A percentile compares a stretch with the other conserved stretches of the same genome.
phyloP scores from a whole-genome alignment of 306 rosid species.

The Begonia masoniana region DNA sequence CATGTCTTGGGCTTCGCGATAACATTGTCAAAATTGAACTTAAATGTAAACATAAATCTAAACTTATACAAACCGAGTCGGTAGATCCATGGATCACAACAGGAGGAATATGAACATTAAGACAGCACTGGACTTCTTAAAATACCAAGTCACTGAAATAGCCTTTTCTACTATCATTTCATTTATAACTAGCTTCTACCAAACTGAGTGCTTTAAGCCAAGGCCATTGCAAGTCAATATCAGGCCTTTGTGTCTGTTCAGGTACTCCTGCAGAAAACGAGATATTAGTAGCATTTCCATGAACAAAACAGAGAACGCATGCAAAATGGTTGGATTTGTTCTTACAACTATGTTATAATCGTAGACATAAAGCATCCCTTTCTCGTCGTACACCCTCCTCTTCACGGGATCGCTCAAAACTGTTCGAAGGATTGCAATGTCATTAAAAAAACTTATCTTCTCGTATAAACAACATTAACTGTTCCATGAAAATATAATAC shows the following conservation, averaged over 20 bases:
- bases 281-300: not conserved
- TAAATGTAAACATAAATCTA: no score
- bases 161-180: no score
- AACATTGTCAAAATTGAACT: no score
- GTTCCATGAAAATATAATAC: no score
- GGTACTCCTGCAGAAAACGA: conserved; percentile 66
- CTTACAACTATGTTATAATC: conserved; percentile 84
- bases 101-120: no score
- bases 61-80: no score
- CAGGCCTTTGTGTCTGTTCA: conserved; percentile 88
- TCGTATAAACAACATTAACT: no score
- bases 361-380: conserved; percentile 64
- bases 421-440: conserved; percentile 20
- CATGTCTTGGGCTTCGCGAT: no score
- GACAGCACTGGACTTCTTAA: no score
- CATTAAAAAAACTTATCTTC: no score
- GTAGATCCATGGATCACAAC: no score
- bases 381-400: conserved; percentile 71
- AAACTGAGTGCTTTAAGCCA: conserved; percentile 72
- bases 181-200: conserved; percentile 21
- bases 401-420: conserved; percentile 90
- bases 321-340: conserved; percentile 8
- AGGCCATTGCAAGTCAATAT: conserved; percentile 97
- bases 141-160: no score
- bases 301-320: not conserved